Percentiles rank a stretch among this genome's conserved stretches.
These are phyloP conservation scores for Annulohypoxylon truncatum DNA, from an alignment of 2,329 filamentous ascomycete genomes.

Conservation along the genomic window DNA sequence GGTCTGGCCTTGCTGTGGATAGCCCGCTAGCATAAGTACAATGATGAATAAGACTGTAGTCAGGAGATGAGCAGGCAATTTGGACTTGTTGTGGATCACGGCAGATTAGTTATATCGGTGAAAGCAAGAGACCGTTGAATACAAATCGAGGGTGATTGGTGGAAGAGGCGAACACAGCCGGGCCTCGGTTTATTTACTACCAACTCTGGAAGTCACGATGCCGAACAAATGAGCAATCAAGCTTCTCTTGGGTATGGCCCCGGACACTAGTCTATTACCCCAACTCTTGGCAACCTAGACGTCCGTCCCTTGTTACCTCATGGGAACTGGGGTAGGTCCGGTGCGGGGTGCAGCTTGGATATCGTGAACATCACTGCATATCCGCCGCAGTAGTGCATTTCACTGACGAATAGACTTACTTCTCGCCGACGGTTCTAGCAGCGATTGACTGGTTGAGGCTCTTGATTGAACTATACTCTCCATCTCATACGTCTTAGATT, in stretches of 20 bases:
- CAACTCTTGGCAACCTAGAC: conserved; percentile 25
- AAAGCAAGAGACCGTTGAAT: neutral
- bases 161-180: conserved; percentile 1
- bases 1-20: conserved; percentile 6
- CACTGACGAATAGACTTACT: neutral
- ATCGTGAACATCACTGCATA: conserved; percentile 1
- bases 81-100: neutral
- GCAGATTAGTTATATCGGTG: neutral
- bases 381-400: neutral
- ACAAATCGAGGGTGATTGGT: conserved; percentile 6
- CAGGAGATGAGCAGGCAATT: neutral
- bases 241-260: conserved; percentile 15
- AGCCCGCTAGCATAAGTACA: neutral
- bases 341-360: conserved; percentile 31
- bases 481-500: neutral
- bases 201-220: neutral
- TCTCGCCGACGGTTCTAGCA: neutral
- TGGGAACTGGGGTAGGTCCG: conserved; percentile 3
- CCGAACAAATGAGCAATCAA: conserved; percentile 19
- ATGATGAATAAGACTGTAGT: conserved; percentile 5
- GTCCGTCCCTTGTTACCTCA: neutral
- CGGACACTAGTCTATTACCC: conserved; percentile 2
- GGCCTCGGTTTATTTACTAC: conserved; percentile 11
- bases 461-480: neutral
- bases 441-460: neutral